Evolutionary conservation across 2,329 filamentous ascomycete genomes (phyloP), one percentile per base, ranked within the genome.

Genomic region (Sporothrix humicola): DNA sequence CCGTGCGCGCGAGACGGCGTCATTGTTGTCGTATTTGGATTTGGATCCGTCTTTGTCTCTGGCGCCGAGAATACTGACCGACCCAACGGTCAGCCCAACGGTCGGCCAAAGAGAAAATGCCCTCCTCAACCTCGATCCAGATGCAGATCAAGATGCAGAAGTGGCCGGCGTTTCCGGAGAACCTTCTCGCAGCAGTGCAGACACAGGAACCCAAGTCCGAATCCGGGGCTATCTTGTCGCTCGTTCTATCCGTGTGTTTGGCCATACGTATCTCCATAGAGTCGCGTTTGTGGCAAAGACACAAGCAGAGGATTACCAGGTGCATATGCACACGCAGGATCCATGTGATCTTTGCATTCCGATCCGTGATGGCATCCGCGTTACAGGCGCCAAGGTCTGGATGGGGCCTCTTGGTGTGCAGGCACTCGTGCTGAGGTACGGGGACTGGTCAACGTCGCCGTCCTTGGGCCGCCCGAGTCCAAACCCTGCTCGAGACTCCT

Each of bases 241-340:
- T 10, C 68, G 52, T n/a, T 26, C 5, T 8, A 58, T 74, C 37
- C 46, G 54, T n/a, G 20, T 74, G 15, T 74, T 74, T 72, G 69
- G 73, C 20, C 73, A 56, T 12, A 72, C n/a, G 20, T 74, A 74
- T 65, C 69, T 74, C 31, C 61, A 69, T 9, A 69, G 12, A n/a
- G 46, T 52, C 37, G 20, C 8, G 12, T 74, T 72, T 65, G 7
- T 42, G 37, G 58, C 31, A 63, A 23, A 69, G 42, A 31, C 42
- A 44, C n/a, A 31, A 61, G 44, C 63, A 37, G 31, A 59, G 54
- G 44, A 12, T 6, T 31, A 48, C n/a, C 20, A 44, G 26, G 58
- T 37, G 20, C 23, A 26, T 26, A 26, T 26, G 23, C 23, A 17
- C 56, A 44, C 52, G 9, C 31, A 31, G 13, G 44, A 48, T 46